Conservation (phyloP, 495 filamentous ascomycete species). For the Aspergillus steynii region DNA sequence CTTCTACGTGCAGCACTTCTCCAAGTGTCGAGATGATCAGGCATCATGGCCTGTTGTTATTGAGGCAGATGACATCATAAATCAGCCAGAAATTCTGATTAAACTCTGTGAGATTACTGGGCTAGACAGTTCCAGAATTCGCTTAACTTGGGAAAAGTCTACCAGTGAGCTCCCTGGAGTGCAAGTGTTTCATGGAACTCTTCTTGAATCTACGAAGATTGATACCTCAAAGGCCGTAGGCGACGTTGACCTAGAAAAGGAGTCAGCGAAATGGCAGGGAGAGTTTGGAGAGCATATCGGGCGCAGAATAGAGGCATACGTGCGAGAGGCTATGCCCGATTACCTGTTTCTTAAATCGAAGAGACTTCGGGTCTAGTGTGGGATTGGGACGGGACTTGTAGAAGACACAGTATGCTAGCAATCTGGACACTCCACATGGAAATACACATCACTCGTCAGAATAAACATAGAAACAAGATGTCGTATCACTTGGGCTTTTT, state of each 20-base stretch:
- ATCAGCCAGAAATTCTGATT: not conserved
- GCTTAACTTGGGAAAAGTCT: not conserved
- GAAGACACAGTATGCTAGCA: too few relatives aligned
- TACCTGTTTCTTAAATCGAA: slow-evolving; percentile 2
- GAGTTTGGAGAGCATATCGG: slow-evolving; percentile 1
- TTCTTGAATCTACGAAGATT: not conserved
- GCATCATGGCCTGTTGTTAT: not conserved
- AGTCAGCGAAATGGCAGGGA: slow-evolving; percentile 1
- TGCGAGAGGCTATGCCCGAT: slow-evolving; percentile 2
- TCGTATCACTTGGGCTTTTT: too few relatives aligned
- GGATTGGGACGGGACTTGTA: not conserved
- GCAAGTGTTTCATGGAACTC: not conserved
- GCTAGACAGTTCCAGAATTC: not conserved
- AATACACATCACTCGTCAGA: too few relatives aligned
- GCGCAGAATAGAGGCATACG: not conserved
- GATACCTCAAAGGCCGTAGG: not conserved
- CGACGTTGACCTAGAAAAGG: slow-evolving; percentile 2
- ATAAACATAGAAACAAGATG: too few relatives aligned
- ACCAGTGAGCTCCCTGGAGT: not conserved
- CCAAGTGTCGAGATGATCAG: not conserved
- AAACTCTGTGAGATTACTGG: slow-evolving; percentile 1
- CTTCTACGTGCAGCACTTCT: slow-evolving; percentile 1
- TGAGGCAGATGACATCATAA: slow-evolving; percentile 2
- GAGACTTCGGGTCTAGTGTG: slow-evolving; percentile 3
- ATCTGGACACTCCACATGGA: too few relatives aligned